Evolutionary conservation across 2,329 filamentous ascomycete genomes (phyloP).

Genomic region (Epichloe brachyelytri): DNA sequence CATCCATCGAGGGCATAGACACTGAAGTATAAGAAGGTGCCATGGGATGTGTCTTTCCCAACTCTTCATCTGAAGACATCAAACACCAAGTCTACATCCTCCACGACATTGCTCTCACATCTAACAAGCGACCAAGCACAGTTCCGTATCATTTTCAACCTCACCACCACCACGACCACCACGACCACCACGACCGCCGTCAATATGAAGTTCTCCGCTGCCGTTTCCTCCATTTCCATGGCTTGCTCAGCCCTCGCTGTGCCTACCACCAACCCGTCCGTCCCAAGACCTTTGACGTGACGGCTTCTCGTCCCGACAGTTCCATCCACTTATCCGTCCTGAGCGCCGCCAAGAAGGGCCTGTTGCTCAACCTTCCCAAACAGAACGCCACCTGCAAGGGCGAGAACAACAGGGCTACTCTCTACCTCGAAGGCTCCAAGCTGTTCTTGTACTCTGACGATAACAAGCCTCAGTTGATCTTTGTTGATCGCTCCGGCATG

Average conservation of each 20-base stretch:
- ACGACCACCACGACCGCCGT: background rate
- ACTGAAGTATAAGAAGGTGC: background rate
- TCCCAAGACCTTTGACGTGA: slow-evolving; percentile 30
- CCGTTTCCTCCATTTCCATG: slow-evolving; percentile 14
- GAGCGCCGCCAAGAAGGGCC: slow-evolving; percentile 29
- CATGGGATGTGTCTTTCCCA: background rate
- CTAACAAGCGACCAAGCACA: background rate
- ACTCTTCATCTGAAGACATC: background rate
- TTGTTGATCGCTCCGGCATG: slow-evolving; percentile 44
- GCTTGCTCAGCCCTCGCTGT: slow-evolving; percentile 16
- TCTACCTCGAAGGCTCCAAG: slow-evolving; percentile 32
- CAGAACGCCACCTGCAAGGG: slow-evolving; percentile 38
- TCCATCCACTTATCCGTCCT: slow-evolving; percentile 32
- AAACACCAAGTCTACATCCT: background rate
- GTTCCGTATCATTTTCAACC: background rate
- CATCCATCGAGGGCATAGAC: too few relatives aligned
- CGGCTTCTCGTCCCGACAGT: slow-evolving; percentile 36
- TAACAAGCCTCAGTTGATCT: slow-evolving; percentile 34
- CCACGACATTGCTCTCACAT: background rate
- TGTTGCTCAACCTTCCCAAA: slow-evolving; percentile 29
- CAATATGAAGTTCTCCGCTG: slow-evolving; percentile 18
- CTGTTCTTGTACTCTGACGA: slow-evolving; percentile 33
- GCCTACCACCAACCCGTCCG: slow-evolving; percentile 8
- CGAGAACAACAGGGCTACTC: slow-evolving; percentile 31
- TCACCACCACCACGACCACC: too few relatives aligned